Conservation (phyloP, 768 basidiomycete genomes). For the Lyophyllum shimeji region DNA sequence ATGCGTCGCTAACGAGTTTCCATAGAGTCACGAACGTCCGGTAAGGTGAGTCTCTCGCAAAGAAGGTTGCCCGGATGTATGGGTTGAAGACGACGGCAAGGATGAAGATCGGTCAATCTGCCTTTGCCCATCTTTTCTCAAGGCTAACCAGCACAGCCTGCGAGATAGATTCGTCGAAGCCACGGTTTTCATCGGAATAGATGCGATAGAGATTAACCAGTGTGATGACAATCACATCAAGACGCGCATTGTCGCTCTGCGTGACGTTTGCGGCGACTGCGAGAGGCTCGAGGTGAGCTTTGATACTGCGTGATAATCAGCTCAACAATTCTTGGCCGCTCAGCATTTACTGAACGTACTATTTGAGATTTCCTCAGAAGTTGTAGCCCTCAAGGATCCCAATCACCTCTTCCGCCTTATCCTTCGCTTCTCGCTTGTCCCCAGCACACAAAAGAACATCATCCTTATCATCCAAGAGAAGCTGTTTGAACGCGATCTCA, state of each 20-base stretch:
- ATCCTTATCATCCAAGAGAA: neutral
- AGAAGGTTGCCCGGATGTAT: constrained; percentile 15
- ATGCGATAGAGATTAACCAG: constrained; percentile 22
- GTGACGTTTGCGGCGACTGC: constrained; percentile 26
- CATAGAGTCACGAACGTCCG: constrained; percentile 4
- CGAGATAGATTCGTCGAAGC: constrained; percentile 7
- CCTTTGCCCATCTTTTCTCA: constrained; percentile 23
- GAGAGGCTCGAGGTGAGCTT: constrained; percentile 24
- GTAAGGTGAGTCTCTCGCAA: constrained; percentile 2
- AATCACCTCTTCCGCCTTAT: constrained; percentile 6
- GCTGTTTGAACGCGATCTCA: constrained; percentile 5
- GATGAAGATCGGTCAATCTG: constrained; percentile 26
- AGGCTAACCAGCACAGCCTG: constrained; percentile 18
- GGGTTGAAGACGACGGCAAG: constrained; percentile 27
- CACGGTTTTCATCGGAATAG: constrained; percentile 2
- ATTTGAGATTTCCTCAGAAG: constrained; percentile 12
- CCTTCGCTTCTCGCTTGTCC: constrained; percentile 2
- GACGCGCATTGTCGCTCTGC: constrained; percentile 19
- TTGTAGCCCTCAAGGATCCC: neutral
- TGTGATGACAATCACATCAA: constrained; percentile 22
- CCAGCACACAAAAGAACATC: constrained; percentile 7
- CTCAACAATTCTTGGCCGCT: no score
- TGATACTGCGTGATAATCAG: constrained; percentile 15
- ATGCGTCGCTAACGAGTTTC: constrained; percentile 10
- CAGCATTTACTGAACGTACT: constrained; percentile 6